Conservation (phyloP, 2,329 filamentous ascomycete species). For the Fusarium cyanostomum region DNA sequence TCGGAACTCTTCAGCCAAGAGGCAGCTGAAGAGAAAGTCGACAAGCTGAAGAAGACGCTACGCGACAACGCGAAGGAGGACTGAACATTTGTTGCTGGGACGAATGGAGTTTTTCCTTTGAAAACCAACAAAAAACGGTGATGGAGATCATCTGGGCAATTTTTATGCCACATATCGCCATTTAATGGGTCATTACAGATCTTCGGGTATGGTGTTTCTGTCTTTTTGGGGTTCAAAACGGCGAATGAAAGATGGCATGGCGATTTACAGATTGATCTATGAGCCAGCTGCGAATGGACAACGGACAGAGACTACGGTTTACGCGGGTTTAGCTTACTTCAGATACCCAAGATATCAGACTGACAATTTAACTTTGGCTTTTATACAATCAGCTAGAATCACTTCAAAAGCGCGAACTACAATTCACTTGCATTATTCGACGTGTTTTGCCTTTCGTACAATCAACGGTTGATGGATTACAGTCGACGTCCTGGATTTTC, state of each 20-base stretch:
- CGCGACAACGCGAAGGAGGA: background rate
- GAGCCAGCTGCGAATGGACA: background rate
- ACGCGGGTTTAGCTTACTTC: background rate
- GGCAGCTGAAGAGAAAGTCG: fast-evolving
- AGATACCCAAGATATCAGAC: slow-evolving; percentile 1
- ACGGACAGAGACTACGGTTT: background rate
- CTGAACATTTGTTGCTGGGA: background rate
- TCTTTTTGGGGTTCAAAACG: background rate
- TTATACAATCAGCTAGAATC: no score
- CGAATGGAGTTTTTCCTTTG: no score
- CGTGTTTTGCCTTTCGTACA: no score
- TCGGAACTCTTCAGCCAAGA: slow-evolving; percentile 3
- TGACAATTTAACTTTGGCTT: background rate
- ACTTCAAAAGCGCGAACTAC: no score
- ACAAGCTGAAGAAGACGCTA: background rate
- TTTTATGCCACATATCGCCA: background rate
- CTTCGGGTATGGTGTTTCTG: background rate
- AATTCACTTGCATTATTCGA: no score
- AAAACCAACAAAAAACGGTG: no score
- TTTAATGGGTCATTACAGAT: background rate
- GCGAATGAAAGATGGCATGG: background rate
- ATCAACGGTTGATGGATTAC: no score
- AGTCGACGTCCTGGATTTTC: no score
- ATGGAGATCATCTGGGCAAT: no score
- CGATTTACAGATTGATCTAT: background rate